Evolutionary conservation across 2,329 filamentous ascomycete species (phyloP).

Genomic region (Rutstroemia sp.): DNA sequence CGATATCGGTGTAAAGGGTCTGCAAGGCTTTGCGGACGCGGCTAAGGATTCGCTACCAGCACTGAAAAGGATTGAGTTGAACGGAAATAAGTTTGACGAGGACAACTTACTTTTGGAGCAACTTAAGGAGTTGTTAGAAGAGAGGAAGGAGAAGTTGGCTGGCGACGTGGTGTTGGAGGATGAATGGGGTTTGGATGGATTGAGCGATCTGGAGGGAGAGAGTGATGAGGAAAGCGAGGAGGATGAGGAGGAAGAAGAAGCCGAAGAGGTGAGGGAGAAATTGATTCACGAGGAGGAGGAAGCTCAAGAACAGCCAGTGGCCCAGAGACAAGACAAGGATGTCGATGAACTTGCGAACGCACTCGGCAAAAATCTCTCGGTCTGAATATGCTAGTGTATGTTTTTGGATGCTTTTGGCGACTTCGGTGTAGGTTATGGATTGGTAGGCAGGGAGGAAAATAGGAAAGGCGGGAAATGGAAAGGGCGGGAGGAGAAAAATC

Average conservation of each 20-base stretch:
- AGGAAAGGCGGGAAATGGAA: background rate
- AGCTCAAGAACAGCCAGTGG: constrained; percentile 65
- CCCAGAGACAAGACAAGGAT: constrained; percentile 63
- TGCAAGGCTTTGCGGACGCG: constrained; percentile 65
- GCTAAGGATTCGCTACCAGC: constrained; percentile 62
- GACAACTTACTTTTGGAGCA: constrained; percentile 66
- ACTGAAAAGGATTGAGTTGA: constrained; percentile 82
- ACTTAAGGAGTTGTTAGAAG: constrained; percentile 65
- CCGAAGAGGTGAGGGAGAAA: constrained; percentile 62
- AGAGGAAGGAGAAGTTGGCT: constrained; percentile 67
- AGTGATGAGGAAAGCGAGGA: constrained; percentile 64
- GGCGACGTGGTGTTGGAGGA: constrained; percentile 66
- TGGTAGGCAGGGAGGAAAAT: background rate
- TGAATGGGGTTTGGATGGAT: constrained; percentile 76
- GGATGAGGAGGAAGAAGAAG: constrained; percentile 49
- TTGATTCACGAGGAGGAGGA: constrained; percentile 61
- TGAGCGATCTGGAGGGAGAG: constrained; percentile 73
- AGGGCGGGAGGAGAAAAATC: background rate
- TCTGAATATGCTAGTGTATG: constrained; percentile 3
- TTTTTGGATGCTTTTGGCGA: background rate
- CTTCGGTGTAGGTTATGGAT: background rate
- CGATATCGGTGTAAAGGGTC: constrained; percentile 73
- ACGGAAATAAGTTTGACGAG: constrained; percentile 91
- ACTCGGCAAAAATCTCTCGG: constrained; percentile 34
- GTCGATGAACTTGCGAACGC: constrained; percentile 75